Base-by-base conservation (phyloP, 768 basidiomycete species). In the Mrakia blollopis region DNA sequence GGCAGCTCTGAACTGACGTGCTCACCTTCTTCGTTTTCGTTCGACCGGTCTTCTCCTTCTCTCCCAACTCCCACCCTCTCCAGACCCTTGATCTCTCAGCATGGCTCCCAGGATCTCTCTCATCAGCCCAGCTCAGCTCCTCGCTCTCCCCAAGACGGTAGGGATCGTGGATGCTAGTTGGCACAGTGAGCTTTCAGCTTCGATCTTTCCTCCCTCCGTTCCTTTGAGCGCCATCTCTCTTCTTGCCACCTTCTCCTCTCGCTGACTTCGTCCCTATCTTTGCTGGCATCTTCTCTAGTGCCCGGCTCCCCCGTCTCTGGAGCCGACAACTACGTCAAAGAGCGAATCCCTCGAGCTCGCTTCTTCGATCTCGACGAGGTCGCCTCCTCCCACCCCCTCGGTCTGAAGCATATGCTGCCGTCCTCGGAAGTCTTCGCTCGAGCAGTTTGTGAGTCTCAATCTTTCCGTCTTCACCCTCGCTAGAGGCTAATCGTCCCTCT, bases 371-470 rank as follows among this genome's bases (percentile, higher is more conserved):
- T 95, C 35, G 94, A 97, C 83, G 86, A 89, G 72, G 91, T 93
- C 10, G 83, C 85, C 1, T 32, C 63, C 32, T 23, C 41, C 10
- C 61, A 65, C 23, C 63, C 71, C 28, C 72, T 77, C 6, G 92
- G 91, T 18, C 86, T 98, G 32, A 91, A 91, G 81, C 96, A 98
- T 84, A 98, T 98, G 94, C 89, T 98, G 87, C 97, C 97, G 25
- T 84, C 86, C 47, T 85, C 84, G 50, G 86, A 88, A 62, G 85
- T 85, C 52, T 98, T 98, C 83, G 89, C 90, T 35, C 86, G 88
- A 75, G 90, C 92, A 13, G 93, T 92, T 81, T 89, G 93, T 95
- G 85, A 79, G 91, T 18, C 21, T 18, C 84, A 30, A 41, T 75
- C 71, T 63, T 41, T 72, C 62, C 52, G 37, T 70, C n/a, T 37